These are phyloP conservation scores for Fusarium nurragi DNA, from an alignment of 2,329 filamentous ascomycete genomes.

Conservation along the genomic window DNA sequence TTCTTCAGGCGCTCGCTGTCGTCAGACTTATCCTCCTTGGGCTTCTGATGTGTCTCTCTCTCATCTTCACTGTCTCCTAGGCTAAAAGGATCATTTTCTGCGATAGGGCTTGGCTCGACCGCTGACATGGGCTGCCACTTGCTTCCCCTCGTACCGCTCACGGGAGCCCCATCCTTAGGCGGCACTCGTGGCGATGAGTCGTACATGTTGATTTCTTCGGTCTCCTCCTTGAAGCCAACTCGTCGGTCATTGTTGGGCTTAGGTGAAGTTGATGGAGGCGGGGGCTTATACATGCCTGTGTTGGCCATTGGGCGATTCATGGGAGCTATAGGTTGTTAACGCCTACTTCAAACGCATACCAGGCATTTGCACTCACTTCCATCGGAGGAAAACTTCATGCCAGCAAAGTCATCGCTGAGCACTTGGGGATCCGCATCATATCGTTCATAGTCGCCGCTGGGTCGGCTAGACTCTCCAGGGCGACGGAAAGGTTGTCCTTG, in stretches of 20 bases:
- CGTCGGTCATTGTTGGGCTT: conserved; percentile 60
- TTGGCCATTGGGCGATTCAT: conserved; percentile 74
- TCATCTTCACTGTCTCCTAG: conserved; percentile 96
- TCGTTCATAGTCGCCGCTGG: conserved; percentile 87
- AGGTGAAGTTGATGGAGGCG: conserved; percentile 62
- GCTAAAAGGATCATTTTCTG: conserved; percentile 95
- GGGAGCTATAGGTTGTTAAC: conserved; percentile 45
- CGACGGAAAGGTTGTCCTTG: conserved; percentile 54
- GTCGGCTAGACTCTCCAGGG: conserved; percentile 69
- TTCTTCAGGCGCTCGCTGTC: conserved; percentile 72
- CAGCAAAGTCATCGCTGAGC: conserved; percentile 86
- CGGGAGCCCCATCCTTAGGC: conserved; percentile 59
- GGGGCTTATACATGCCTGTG: conserved; percentile 81
- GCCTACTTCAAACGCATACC: background rate
- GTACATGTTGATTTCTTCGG: conserved; percentile 85
- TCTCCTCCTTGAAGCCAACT: conserved; percentile 67
- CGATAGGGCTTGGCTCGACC: conserved; percentile 81
- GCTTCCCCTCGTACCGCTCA: conserved; percentile 73
- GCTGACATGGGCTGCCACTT: conserved; percentile 97
- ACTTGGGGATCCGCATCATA: conserved; percentile 96
- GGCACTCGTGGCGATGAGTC: conserved; percentile 67
- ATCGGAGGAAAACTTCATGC: conserved; percentile 70
- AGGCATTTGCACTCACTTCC: conserved; percentile 61
- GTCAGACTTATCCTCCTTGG: conserved; percentile 64
- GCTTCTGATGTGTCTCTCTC: conserved; percentile 68